These are phyloP conservation scores for Cyberlindnera euphorbiae DNA, from an alignment of 805 yeast species.

Conservation along the genomic window DNA sequence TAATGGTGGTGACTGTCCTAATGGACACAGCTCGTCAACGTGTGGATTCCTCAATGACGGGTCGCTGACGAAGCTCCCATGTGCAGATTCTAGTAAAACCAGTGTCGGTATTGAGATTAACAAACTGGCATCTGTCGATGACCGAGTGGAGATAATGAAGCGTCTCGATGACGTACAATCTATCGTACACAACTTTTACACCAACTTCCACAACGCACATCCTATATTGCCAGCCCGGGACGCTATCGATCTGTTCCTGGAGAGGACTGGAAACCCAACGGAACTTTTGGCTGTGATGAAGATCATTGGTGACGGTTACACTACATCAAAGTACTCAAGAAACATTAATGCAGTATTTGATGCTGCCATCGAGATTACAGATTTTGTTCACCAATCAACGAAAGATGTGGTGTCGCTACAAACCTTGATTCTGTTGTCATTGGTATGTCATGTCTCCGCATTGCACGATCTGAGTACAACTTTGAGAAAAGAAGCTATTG, in stretches of 20 bases:
- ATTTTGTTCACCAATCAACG: conserved; percentile 24
- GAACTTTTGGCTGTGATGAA: conserved; percentile 46
- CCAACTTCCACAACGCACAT: conserved; percentile 37
- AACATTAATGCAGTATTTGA: conserved; percentile 39
- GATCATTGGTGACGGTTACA: conserved; percentile 45
- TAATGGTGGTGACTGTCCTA: conserved; percentile 19
- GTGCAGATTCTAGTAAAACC: conserved; percentile 9
- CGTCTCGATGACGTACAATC: conserved; percentile 5
- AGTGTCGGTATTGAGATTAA: conserved; percentile 14
- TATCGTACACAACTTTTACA: conserved; percentile 29
- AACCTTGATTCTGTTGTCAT: conserved; percentile 34
- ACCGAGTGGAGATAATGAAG: conserved; percentile 2
- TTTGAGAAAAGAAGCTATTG: conserved; percentile 39
- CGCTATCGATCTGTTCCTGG: conserved; percentile 32
- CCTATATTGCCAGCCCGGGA: conserved; percentile 42
- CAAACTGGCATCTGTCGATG: not conserved
- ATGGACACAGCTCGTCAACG: conserved; percentile 19
- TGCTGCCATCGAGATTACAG: conserved; percentile 30
- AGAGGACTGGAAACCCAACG: conserved; percentile 29
- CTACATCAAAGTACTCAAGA: conserved; percentile 30
- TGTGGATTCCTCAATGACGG: conserved; percentile 21
- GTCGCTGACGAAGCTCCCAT: conserved; percentile 18
- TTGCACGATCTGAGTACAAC: conserved; percentile 41
- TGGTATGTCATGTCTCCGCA: conserved; percentile 48
- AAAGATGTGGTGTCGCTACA: conserved; percentile 43